Evolutionary conservation across 1,284 basidiomycete species (phyloP), one percentile per base, ranked within the genome.

Genomic region (Moesziomyces globuligerus): DNA sequence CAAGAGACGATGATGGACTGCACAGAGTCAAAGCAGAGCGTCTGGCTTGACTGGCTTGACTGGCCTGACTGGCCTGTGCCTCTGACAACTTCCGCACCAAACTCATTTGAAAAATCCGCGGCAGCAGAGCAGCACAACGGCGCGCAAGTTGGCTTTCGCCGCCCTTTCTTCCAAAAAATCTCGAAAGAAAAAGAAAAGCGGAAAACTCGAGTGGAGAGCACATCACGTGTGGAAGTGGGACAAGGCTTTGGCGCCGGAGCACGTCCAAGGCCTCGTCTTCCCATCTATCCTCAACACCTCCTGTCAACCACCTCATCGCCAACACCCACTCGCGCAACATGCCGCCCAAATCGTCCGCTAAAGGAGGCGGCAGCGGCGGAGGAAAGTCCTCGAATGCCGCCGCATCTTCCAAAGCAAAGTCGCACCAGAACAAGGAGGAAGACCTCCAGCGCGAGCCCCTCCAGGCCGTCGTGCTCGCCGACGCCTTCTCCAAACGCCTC

Each of bases 401-500:
- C 25, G 48, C 68, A 4, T 61, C 68, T 10, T 58, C 57, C 36
- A 69, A 58, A 29, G 29, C 65, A n/a, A 61, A 62, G 29, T 65
- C 68, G 26, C 53, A 70, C n/a, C 52, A 64, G 48, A 59, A 52
- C 45, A 58, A 47, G 28, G 62, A 73, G 18, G 72, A 74, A n/a
- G 78, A 80, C 24, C 64, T 74, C n/a, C 70, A 72, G 25, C 66
- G 81, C 26, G 79, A 81, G 39, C 76, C 75, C 23, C 85, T 97
- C 3, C 93, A 95, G 79, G 94, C 94, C 32, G 91, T 97, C 57
- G 88, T 97, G 48, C 89, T 97, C 40, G 93, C 94, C 13, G 94
- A 97, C 83, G 94, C 91, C 75, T 97, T 94, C 86, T 94, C 94
- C 85, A 90, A 90, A 76, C 89, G 93, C 61, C 94, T 96, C 81